Evolutionary conservation across 2,329 filamentous ascomycete species (phyloP).

Genomic region (Raffaelea ambrosiae): DNA sequence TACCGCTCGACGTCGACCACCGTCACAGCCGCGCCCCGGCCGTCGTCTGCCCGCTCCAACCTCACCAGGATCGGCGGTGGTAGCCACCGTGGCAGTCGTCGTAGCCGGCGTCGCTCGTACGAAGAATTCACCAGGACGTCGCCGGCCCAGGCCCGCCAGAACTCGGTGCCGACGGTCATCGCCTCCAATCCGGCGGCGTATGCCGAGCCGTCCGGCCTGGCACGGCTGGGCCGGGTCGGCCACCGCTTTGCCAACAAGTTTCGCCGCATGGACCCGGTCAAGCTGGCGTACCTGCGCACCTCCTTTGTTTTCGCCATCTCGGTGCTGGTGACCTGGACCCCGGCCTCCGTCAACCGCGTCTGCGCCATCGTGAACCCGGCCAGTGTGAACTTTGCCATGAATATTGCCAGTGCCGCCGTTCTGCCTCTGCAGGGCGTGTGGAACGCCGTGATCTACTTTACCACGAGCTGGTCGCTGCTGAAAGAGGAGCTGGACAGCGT

Average conservation of each 20-base stretch:
- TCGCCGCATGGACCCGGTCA: constrained; percentile 44
- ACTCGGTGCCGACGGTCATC: too few species aligned
- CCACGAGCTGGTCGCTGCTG: constrained; percentile 45
- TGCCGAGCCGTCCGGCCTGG: too few species aligned
- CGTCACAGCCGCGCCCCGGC: not conserved
- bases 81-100: too few species aligned
- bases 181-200: too few species aligned
- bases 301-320: constrained; percentile 54
- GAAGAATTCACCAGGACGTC: too few species aligned
- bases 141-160: too few species aligned
- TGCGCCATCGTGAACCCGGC: constrained; percentile 54
- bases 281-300: constrained; percentile 51
- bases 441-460: constrained; percentile 71
- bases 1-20: constrained; percentile 1
- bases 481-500: constrained; percentile 15
- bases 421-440: constrained; percentile 72
- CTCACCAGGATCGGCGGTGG: too few species aligned
- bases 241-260: constrained; percentile 24
- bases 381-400: constrained; percentile 52
- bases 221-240: not conserved
- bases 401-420: constrained; percentile 61
- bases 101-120: too few species aligned
- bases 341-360: constrained; percentile 65
- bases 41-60: too few species aligned
- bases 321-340: constrained; percentile 54